phyloP scores from a whole-genome alignment of 306 rosid species.

The Ziziphus jujuba region DNA sequence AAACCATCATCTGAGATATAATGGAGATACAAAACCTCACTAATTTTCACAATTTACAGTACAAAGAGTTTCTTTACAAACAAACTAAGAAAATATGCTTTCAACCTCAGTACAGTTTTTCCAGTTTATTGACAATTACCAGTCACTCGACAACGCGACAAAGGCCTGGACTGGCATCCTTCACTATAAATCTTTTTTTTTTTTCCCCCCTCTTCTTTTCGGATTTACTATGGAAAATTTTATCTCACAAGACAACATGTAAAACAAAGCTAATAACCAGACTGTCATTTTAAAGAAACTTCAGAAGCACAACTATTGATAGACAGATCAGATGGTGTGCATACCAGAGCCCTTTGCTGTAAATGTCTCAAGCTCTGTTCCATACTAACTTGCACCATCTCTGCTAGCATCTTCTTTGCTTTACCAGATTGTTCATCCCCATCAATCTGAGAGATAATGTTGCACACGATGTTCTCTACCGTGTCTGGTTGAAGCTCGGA shows the following conservation, averaged over 20 bases:
- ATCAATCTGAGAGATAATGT: constrained; percentile 87
- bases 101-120: constrained; percentile 29
- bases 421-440: constrained; percentile 86
- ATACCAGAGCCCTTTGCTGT: constrained; percentile 89
- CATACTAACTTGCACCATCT: constrained; percentile 99
- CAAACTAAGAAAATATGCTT: constrained; percentile 39
- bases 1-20: neutral
- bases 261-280: constrained; percentile 19
- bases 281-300: constrained; percentile 71
- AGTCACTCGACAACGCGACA: constrained; percentile 74
- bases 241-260: constrained; percentile 44
- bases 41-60: constrained; percentile 28
- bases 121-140: constrained; percentile 71
- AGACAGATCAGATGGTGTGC: constrained; percentile 85
- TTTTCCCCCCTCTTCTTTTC: neutral
- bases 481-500: constrained; percentile 85
- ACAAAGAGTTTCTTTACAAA: constrained; percentile 57
- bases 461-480: constrained; percentile 86
- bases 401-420: constrained; percentile 95
- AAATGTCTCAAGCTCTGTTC: constrained; percentile 93
- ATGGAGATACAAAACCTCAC: constrained; percentile 23
- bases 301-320: constrained; percentile 65
- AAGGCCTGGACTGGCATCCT: constrained; percentile 95
- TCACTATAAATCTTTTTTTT: constrained; percentile 23
- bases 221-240: constrained; percentile 30